Base-by-base conservation (phyloP, 2,329 filamentous ascomycete genomes). In the Davidsoniella eucalypti region DNA sequence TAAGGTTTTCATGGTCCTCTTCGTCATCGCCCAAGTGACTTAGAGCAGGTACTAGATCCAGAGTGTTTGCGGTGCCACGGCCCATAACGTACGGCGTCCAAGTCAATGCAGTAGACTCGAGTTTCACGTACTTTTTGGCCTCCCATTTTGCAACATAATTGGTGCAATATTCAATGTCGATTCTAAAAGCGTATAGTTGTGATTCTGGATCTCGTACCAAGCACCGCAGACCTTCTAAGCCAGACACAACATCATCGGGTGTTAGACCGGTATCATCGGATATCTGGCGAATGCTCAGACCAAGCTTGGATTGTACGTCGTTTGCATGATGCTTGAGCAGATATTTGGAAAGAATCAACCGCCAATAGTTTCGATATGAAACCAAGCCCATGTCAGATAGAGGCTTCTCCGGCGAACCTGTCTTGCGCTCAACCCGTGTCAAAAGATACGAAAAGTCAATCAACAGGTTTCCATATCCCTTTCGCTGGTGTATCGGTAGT, bases 81-180 rank as follows among this genome's bases (percentile, higher is more conserved):
- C 92, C 90, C 87, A 95, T 96, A 40, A 96, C 80, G 62, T 94
- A 98, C 0, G 92, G 92, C 12, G 88, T 95, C 92, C 92, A 98
- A 9, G 88, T 82, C 23, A 98, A 72, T 16, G 80, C 80, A 42
- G 82, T 78, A 0, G 84, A 78, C 56, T 92, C 84, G 36, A 98
- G 75, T 58, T 80, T 83, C 18, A 94, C 84, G 57, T 94, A 93
- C 8, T 82, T 80, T 61, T 95, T 95, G 45, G 75, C 73, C 60
- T 94, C 85, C 77, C 90, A 94, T 56, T 90, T 92, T 29, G 78
- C 75, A 54, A 95, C 84, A 58, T 94, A 94, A 56, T 90, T 80
- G 52, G 78, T 78, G 64, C 90, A 95, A 61, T 90, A 94, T 3
- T 79, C 73, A 51, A 86, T 71, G 62, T 96, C 88, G 17, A 96